Percentiles rank a stretch among this genome's conserved stretches.
phyloP scores from a whole-genome alignment of 208 protist species.

The Leishmania guyanensis region DNA sequence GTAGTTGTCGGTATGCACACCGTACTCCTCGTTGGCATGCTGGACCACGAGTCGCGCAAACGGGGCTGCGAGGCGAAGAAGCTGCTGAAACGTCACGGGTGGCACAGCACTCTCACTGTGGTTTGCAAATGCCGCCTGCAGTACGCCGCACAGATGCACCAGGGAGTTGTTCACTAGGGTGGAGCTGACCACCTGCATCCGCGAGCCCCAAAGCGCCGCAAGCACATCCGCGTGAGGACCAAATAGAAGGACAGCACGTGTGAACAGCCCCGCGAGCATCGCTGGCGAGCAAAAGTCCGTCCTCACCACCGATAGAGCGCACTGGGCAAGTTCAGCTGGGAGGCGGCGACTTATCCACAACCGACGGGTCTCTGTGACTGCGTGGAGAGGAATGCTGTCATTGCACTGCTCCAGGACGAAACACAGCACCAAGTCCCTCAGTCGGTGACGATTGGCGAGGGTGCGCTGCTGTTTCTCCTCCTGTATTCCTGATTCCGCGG shows the following conservation, averaged over 20 bases:
- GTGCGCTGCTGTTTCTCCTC: background rate
- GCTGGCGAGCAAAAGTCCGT: slow-evolving; percentile 19
- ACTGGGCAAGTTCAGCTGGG: slow-evolving; percentile 21
- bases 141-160: slow-evolving; percentile 11
- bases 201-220: slow-evolving; percentile 22
- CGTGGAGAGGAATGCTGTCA: slow-evolving; percentile 51
- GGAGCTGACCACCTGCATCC: slow-evolving; percentile 28
- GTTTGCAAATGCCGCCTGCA: slow-evolving; percentile 8
- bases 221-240: slow-evolving; percentile 62
- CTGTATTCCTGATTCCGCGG: background rate
- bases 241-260: slow-evolving; percentile 44
- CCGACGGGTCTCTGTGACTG: slow-evolving; percentile 24
- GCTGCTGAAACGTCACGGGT: slow-evolving; percentile 23
- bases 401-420: slow-evolving; percentile 81
- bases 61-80: slow-evolving; percentile 32
- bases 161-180: slow-evolving; percentile 37
- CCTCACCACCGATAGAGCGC: slow-evolving; percentile 26
- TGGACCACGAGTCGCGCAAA: slow-evolving; percentile 35
- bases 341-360: slow-evolving; percentile 15
- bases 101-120: background rate
- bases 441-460: background rate
- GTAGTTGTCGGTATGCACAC: slow-evolving; percentile 60
- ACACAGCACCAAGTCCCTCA: slow-evolving; percentile 56
- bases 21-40: slow-evolving; percentile 23
- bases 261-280: slow-evolving; percentile 49